Percentiles rank a stretch among this genome's conserved stretches.
These are phyloP conservation scores for Mycena sanguinolenta DNA, from an alignment of 768 basidiomycete species.

Conservation along the genomic window DNA sequence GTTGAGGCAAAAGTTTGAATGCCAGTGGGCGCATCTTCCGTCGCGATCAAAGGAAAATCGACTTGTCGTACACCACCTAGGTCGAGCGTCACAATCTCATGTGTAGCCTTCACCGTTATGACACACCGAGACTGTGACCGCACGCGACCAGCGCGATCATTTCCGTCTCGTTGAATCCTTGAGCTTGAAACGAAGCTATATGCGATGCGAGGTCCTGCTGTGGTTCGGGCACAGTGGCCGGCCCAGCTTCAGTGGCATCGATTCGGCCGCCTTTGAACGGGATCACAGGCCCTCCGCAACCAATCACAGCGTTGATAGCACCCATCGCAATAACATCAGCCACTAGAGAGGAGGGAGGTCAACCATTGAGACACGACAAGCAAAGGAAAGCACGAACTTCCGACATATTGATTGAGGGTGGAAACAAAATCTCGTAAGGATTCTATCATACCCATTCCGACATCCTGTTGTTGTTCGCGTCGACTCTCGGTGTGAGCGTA, in stretches of 20 bases:
- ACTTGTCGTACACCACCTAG: neutral
- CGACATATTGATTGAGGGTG: slow-evolving; percentile 9
- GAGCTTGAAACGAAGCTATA: slow-evolving; percentile 22
- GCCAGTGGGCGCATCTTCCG: neutral
- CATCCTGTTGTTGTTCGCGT: neutral
- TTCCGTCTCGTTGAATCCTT: slow-evolving; percentile 6
- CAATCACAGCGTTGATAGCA: slow-evolving; percentile 15
- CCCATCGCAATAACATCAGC: slow-evolving; percentile 40
- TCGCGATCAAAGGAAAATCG: no score
- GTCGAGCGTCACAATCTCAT: neutral
- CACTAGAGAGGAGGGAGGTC: no score
- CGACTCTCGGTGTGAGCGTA: neutral
- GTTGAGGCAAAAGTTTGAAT: neutral
- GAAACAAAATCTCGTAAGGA: neutral
- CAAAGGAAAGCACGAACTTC: slow-evolving; percentile 11
- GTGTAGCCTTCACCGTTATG: no score
- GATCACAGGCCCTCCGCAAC: slow-evolving; percentile 40
- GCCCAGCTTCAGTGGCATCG: no score
- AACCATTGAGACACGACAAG: neutral
- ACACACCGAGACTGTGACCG: no score
- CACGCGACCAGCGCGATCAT: neutral
- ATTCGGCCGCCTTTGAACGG: no score
- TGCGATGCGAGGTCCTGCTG: no score
- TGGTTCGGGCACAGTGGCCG: no score
- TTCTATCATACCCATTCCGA: slow-evolving; percentile 7